Conservation (phyloP, 2,329 filamentous ascomycete species). For the Orbilia quercus region DNA sequence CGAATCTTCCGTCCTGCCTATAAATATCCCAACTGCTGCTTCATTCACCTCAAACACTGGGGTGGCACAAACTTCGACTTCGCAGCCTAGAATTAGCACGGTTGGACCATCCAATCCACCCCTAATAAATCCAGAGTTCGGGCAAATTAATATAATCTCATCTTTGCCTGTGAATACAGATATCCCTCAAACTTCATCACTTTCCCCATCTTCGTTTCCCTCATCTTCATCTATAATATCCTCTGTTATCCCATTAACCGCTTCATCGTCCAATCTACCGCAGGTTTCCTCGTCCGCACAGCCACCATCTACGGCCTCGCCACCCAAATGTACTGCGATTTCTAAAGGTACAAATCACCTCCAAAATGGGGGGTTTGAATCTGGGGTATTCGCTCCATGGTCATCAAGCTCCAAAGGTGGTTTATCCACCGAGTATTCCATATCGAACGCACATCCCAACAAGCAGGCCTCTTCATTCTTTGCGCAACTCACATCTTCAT, state of each 20-base stretch:
- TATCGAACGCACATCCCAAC: conserved; percentile 6
- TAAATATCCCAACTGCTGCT: neutral
- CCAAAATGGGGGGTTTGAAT: conserved; percentile 33
- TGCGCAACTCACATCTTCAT: conserved; percentile 1
- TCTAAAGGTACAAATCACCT: conserved; percentile 24
- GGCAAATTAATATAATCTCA: neutral
- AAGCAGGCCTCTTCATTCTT: conserved; percentile 13
- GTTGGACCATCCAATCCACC: too few species aligned
- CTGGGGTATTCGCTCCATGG: conserved; percentile 20
- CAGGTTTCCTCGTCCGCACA: neutral
- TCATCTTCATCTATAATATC: neutral
- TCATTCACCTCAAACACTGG: neutral
- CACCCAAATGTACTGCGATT: conserved; percentile 24
- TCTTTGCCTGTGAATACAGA: neutral
- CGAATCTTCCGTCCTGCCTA: neutral
- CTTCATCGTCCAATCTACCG: neutral
- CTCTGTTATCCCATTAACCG: neutral
- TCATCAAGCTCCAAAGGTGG: conserved; percentile 1
- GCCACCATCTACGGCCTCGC: neutral
- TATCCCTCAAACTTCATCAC: neutral
- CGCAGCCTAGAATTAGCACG: neutral
- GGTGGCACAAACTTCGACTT: neutral
- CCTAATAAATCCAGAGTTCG: too few species aligned
- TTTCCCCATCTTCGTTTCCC: neutral
- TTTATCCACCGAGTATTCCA: conserved; percentile 2